Evolutionary conservation across 2,329 filamentous ascomycete genomes (phyloP).

Genomic region (Alternaria longipes): DNA sequence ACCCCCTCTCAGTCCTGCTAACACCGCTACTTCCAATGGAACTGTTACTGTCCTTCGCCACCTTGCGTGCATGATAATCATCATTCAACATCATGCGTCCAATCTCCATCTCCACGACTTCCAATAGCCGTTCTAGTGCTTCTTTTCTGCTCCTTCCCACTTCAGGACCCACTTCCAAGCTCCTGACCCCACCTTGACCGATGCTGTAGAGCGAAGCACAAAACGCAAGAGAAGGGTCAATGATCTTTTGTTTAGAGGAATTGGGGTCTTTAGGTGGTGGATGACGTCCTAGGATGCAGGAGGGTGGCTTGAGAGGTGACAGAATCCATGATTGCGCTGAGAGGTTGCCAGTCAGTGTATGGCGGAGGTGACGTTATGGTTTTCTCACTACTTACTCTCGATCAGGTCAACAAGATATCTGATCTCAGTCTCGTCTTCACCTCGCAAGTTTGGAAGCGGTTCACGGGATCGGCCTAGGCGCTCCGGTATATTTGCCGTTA

Average conservation of each 20-base stretch:
- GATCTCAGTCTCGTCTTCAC: conserved; percentile 33
- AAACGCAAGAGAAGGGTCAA: conserved; percentile 12
- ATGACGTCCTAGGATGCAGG: conserved; percentile 26
- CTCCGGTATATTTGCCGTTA: conserved; percentile 2
- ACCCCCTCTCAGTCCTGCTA: conserved; percentile 1
- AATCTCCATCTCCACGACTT: conserved; percentile 19
- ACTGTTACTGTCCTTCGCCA: not conserved
- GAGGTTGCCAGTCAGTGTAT: not conserved
- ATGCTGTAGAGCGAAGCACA: conserved; percentile 29
- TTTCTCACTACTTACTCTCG: conserved; percentile 20
- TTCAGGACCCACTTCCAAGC: conserved; percentile 29
- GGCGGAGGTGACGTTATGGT: not conserved
- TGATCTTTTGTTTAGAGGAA: not conserved
- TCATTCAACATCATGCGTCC: conserved; percentile 18
- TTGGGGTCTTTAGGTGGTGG: conserved; percentile 10
- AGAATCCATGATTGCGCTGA: conserved; percentile 23
- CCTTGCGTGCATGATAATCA: not conserved
- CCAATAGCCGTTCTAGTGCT: conserved; percentile 23
- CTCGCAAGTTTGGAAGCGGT: conserved; percentile 24
- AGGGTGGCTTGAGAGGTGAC: conserved; percentile 17
- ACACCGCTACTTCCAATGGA: not conserved
- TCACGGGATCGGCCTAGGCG: not conserved
- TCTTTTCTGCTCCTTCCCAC: conserved; percentile 22
- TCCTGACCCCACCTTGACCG: conserved; percentile 16
- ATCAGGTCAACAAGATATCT: conserved; percentile 23